Conservation (phyloP, 2,329 filamentous ascomycete species). For the Curvularia sp. region DNA sequence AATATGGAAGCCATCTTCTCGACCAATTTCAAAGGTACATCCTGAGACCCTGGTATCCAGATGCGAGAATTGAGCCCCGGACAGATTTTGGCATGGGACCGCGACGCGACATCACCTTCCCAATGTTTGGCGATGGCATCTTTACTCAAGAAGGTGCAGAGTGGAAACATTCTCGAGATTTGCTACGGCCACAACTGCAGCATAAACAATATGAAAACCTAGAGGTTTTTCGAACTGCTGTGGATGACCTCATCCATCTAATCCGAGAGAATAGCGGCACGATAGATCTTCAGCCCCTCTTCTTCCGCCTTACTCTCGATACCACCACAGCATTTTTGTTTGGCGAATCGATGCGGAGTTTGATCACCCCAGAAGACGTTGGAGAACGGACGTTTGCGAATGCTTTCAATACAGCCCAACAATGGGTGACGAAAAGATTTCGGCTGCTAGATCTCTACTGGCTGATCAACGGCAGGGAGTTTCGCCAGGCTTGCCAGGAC, state of each 20-base stretch:
- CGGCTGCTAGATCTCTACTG: slow-evolving; percentile 53
- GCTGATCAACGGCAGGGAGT: slow-evolving; percentile 51
- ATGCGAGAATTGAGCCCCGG: no score
- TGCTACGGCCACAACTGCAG: neutral
- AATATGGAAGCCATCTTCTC: slow-evolving; percentile 35
- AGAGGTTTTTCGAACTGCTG: slow-evolving; percentile 64
- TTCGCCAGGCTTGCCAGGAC: slow-evolving; percentile 25
- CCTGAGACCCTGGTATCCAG: no score
- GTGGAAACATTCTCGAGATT: slow-evolving; percentile 19
- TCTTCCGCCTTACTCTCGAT: slow-evolving; percentile 72
- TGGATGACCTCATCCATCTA: slow-evolving; percentile 61
- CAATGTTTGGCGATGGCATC: slow-evolving; percentile 51
- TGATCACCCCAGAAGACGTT: slow-evolving; percentile 26
- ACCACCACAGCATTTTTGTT: slow-evolving; percentile 73
- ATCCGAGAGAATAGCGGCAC: slow-evolving; percentile 55
- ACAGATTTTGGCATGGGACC: slow-evolving; percentile 52
- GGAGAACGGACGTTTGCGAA: slow-evolving; percentile 43
- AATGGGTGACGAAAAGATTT: slow-evolving; percentile 46
- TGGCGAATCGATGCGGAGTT: slow-evolving; percentile 56
- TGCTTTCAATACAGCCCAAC: slow-evolving; percentile 51
- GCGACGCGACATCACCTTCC: slow-evolving; percentile 46
- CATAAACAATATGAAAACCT: slow-evolving; percentile 58
- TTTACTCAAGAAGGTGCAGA: slow-evolving; percentile 43
- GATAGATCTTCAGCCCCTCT: slow-evolving; percentile 67
- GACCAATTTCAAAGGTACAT: slow-evolving; percentile 33